Conservation (phyloP, 768 basidiomycete genomes). For the Pulveroboletus sp. region DNA sequence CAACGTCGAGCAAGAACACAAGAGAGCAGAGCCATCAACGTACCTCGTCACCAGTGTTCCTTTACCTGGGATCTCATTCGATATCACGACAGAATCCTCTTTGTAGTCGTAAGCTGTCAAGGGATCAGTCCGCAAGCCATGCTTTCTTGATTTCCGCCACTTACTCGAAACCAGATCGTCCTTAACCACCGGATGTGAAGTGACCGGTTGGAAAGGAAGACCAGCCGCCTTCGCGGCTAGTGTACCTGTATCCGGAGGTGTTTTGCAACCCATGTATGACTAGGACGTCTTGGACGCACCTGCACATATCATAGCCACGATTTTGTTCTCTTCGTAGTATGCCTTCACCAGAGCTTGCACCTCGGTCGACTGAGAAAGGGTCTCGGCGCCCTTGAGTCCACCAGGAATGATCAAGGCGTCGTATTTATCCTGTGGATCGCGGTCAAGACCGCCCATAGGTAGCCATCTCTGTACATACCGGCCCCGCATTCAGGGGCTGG, state of each 20-base stretch:
- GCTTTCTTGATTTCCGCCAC: constrained; percentile 2
- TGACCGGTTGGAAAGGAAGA: constrained; percentile 59
- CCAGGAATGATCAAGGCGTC: constrained; percentile 75
- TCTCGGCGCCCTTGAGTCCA: constrained; percentile 73
- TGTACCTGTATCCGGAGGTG: constrained; percentile 42
- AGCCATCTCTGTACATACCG: constrained; percentile 34
- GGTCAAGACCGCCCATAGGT: not conserved
- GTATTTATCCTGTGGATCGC: constrained; percentile 46
- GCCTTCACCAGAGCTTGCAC: constrained; percentile 61
- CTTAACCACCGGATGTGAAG: constrained; percentile 75
- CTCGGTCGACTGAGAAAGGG: constrained; percentile 51
- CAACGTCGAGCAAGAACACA: constrained; percentile 1
- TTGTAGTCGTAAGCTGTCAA: constrained; percentile 64
- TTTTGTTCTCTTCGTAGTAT: constrained; percentile 36
- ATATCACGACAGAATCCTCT: constrained; percentile 70
- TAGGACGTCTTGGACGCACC: constrained; percentile 37
- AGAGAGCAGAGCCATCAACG: not conserved
- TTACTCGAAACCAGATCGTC: constrained; percentile 50
- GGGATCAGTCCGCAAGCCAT: not conserved
- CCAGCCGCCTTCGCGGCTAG: constrained; percentile 60
- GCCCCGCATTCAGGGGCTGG: constrained; percentile 40
- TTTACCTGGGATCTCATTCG: constrained; percentile 29
- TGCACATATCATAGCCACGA: constrained; percentile 85
- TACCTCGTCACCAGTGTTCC: constrained; percentile 76
- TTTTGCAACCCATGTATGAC: not conserved